Base-by-base conservation (phyloP, 2,329 filamentous ascomycete genomes). In the Trichoderma polysporum region DNA sequence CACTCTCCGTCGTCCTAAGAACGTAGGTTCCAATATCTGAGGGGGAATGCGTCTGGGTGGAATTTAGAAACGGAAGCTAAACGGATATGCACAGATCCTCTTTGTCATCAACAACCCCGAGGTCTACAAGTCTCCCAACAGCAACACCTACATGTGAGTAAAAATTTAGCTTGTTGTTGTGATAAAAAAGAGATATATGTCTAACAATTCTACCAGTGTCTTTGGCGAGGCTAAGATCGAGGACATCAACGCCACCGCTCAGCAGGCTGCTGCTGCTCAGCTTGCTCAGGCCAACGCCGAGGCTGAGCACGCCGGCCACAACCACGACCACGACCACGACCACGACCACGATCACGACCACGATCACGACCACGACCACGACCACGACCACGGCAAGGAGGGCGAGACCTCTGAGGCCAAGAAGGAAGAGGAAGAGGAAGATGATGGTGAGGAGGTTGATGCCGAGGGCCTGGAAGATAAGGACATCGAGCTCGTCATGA, bases 151-250 rank as follows among this genome's bases (percentile, higher is more conserved):
- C 89, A 99, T 99, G 94, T 98, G 84, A 88, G 93, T 81, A 64
- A 27, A 47, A 31, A 31, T 15, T 12, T 17, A 22, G 25, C 17
- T 45, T 15, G 6, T 7, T 25, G n/a, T 13, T 7, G 13, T 45
- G 19, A 33, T 5, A 2, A 39, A 35, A 7, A 2, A 31, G 25
- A 10, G 3, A 53, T 47, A 53, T 52, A 68, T 33, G 63, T 53
- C 64, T 69, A 31, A 73, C 57, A 39, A 33, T 69, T 50, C 52
- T 41, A 33, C 68, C 75, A 97, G 94, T 84, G 96, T 98, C 83
- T 99, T 99, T 80, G 95, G 95, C 82, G 96, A 99, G 88, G 95
- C 96, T 79, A 99, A 99, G 92, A 98, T 99, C 73, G 95, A 99
- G 89, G 96, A 99, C 83, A 88, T 98, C 78, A 99, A 98, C 90